These are phyloP conservation scores for Solanum chacoense DNA, from an alignment of 305 asterid species.

Conservation along the genomic window DNA sequence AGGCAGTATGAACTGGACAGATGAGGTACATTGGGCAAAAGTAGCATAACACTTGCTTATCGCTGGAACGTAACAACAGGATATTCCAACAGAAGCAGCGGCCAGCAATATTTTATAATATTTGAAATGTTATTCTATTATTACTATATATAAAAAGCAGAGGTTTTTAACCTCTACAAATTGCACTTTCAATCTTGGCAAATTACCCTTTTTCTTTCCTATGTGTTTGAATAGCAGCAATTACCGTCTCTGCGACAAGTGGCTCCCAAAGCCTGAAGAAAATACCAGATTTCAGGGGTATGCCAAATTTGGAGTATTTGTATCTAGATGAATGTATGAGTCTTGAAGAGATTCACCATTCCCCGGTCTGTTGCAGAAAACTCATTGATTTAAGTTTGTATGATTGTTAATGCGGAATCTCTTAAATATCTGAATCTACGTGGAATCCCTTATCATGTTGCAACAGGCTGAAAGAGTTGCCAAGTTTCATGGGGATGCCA, in stretches of 20 bases:
- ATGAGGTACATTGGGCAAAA: neutral
- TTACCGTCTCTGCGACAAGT: neutral
- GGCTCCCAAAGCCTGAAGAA: neutral
- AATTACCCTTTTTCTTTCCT: too few relatives aligned
- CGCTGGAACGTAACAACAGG: neutral
- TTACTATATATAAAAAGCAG: too few relatives aligned
- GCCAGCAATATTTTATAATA: too few relatives aligned
- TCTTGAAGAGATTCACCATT: too few relatives aligned
- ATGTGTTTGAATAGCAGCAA: neutral
- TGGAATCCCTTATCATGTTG: neutral
- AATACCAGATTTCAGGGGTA: neutral
- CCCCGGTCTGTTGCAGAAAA: neutral
- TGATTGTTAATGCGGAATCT: neutral
- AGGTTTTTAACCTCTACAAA: too few relatives aligned
- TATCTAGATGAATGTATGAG: too few relatives aligned
- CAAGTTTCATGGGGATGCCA: neutral
- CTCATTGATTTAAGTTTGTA: neutral
- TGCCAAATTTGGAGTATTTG: too few relatives aligned
- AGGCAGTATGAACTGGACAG: neutral
- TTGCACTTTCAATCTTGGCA: too few relatives aligned
- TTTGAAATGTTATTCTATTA: too few relatives aligned
- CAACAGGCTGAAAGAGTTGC: neutral
- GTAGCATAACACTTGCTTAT: neutral
- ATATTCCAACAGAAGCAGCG: neutral
- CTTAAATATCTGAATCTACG: neutral